Evolutionary conservation across 441 rosid genomes (phyloP), one percentile per base, ranked within the genome.

Genomic region (Corymbia citriodora): DNA sequence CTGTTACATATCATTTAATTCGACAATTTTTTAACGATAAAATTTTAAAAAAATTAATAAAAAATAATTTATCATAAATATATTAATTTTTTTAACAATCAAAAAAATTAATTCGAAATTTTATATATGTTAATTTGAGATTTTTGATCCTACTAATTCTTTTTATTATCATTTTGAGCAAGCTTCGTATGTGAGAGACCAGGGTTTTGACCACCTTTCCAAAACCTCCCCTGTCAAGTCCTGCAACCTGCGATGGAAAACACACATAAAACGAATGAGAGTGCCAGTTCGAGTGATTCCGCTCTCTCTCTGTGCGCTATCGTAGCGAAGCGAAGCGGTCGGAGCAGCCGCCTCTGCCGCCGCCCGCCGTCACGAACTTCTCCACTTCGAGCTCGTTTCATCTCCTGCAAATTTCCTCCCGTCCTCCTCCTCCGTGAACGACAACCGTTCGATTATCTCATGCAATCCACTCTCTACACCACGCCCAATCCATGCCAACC

Each of bases 391-490:
- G 11, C 88, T 23, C 86, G 79, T 40, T 55, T 55, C 7, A 14
- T 18, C 23, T 50, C 54, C 85, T 3, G 27, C 15, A 79, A 74
- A 5, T 23, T 23, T 5, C 33, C 53, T 50, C 18, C 87, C 21
- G 83, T 50, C 65, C 87, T 48, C 49, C 29, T 55, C 90, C 87
- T 48, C 49, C 29, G 21, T 1, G 90, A 61, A 61, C 68, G 33
- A 88, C 31, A 13, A 45, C 70, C 57, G 1, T 55, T 36, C 63
- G 2, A 10, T 29, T 85, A 29, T 91, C 92, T 93, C 92, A 95
- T 96, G 96, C 96, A 94, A 91, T 91, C 96, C 89, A 49, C 94
- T 86, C 63, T 92, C 87, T 83, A 72, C 54, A 27, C 93, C 1
- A 40, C 63, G 45, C 49, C 88, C 40, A 89, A 50, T 83, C 55